These are phyloP conservation scores for Podaxis sp. DNA, from an alignment of 768 basidiomycete species.

Conservation along the genomic window DNA sequence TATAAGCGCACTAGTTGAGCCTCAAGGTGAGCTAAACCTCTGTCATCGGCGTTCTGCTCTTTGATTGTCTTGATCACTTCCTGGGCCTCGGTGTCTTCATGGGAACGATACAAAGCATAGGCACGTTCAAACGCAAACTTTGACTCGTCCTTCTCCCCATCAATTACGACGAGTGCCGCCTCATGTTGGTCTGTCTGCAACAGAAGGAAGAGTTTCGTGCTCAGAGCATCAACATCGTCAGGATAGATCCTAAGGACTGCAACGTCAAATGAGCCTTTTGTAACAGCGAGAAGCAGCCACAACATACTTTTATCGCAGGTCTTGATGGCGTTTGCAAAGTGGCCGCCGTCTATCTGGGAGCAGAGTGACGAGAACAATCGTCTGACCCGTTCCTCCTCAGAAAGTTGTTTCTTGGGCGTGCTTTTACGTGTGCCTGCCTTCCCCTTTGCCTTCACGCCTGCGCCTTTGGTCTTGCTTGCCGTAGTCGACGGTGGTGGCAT, in stretches of 20 bases:
- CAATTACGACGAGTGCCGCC: conserved; percentile 63
- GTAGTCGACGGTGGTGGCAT: conserved; percentile 19
- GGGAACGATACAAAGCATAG: conserved; percentile 84
- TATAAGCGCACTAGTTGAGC: conserved; percentile 74
- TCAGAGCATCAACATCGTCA: conserved; percentile 65
- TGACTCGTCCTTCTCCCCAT: conserved; percentile 25
- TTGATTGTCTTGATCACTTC: conserved; percentile 50
- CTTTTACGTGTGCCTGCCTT: conserved; percentile 22
- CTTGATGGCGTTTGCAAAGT: conserved; percentile 82
- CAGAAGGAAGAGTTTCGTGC: conserved; percentile 85
- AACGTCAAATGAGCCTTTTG: conserved; percentile 4
- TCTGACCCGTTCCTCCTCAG: conserved; percentile 39
- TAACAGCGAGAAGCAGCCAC: neutral
- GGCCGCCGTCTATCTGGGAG: conserved; percentile 88
- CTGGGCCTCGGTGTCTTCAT: conserved; percentile 67
- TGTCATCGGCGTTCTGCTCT: conserved; percentile 40
- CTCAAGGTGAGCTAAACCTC: conserved; percentile 76
- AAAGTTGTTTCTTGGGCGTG: conserved; percentile 29
- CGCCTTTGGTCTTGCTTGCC: conserved; percentile 14
- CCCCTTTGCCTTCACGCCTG: conserved; percentile 15
- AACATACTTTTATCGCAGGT: conserved; percentile 88
- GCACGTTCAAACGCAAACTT: conserved; percentile 63
- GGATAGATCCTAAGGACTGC: conserved; percentile 73
- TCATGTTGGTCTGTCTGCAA: conserved; percentile 84
- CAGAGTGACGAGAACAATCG: conserved; percentile 75